phyloP scores from a whole-genome alignment of 371 early-diverging fungal genomes.

The Mucor irregularis region DNA sequence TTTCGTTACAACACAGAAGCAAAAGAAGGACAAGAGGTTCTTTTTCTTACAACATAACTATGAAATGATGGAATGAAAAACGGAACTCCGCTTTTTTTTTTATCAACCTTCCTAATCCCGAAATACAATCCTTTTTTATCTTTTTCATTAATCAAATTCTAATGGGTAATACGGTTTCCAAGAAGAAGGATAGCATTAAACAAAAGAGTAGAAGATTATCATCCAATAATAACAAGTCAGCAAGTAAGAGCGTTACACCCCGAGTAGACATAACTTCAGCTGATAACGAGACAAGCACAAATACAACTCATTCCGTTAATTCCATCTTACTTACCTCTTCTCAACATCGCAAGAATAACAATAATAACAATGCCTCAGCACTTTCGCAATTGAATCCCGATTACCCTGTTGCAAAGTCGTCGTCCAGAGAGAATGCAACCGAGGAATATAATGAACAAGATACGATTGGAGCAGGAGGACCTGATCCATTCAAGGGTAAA shows the following conservation, averaged over 20 bases:
- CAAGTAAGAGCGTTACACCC: slow-evolving; percentile 1
- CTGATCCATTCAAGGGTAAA: slow-evolving; percentile 38
- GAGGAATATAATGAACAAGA: slow-evolving; percentile 28
- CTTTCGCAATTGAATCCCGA: slow-evolving; percentile 45
- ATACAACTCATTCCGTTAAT: slow-evolving; percentile 45
- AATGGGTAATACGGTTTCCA: slow-evolving; percentile 21
- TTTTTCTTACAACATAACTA: too few relatives aligned
- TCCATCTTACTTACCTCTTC: slow-evolving; percentile 41
- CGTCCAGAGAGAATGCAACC: too few relatives aligned
- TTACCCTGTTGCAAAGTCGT: slow-evolving; percentile 26
- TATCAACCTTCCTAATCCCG: background rate
- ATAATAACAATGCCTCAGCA: slow-evolving; percentile 15
- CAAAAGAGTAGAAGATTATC: too few relatives aligned
- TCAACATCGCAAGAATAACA: slow-evolving; percentile 29
- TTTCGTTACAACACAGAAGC: too few relatives aligned
- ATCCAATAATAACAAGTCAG: background rate
- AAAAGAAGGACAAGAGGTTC: too few relatives aligned
- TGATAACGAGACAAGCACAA: slow-evolving; percentile 43
- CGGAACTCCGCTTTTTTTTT: background rate
- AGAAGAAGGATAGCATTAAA: slow-evolving; percentile 13
- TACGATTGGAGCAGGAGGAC: slow-evolving; percentile 13
- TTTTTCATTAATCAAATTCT: background rate
- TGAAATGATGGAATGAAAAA: background rate
- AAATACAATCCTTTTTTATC: too few relatives aligned
- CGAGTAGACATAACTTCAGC: slow-evolving; percentile 5